Evolutionary conservation across 2,329 filamentous ascomycete genomes (phyloP).

Genomic region (Botrytis byssoidea): DNA sequence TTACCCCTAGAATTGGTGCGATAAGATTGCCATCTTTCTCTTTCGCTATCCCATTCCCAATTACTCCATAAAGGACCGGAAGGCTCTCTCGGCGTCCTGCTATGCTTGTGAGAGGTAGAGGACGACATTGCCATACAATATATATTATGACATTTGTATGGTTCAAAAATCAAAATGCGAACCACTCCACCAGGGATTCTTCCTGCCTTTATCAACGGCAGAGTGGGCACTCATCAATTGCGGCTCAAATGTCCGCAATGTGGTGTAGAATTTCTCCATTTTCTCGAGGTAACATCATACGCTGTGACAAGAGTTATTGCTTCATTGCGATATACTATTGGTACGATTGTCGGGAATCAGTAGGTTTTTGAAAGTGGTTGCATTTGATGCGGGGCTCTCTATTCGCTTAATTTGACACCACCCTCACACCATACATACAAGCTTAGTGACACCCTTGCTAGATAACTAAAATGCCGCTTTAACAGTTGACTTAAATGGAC

Average conservation of each 20-base stretch:
- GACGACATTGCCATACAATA: not conserved
- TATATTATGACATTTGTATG: not conserved
- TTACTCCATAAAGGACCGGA: not conserved
- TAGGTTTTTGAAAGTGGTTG: not conserved
- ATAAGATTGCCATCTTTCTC: not conserved
- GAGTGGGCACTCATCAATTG: not conserved
- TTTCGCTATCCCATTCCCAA: not conserved
- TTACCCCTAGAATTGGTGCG: not conserved
- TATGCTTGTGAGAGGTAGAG: not conserved
- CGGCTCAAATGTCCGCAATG: not conserved
- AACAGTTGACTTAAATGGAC: not conserved
- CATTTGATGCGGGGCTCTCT: not conserved
- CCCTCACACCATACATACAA: not conserved
- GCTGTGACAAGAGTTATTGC: not conserved
- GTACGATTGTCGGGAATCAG: not conserved
- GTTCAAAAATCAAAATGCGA: not conserved
- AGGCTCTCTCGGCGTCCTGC: not conserved
- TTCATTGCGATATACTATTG: not conserved
- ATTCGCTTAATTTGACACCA: not conserved
- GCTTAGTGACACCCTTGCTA: not conserved
- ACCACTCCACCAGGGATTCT: not conserved
- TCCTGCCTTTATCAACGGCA: not conserved
- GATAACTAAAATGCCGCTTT: not conserved
- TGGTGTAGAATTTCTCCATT: not conserved
- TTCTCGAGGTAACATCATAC: not conserved